Conservation (phyloP, 345 rosid species). For the Lepidium aucheri region DNA sequence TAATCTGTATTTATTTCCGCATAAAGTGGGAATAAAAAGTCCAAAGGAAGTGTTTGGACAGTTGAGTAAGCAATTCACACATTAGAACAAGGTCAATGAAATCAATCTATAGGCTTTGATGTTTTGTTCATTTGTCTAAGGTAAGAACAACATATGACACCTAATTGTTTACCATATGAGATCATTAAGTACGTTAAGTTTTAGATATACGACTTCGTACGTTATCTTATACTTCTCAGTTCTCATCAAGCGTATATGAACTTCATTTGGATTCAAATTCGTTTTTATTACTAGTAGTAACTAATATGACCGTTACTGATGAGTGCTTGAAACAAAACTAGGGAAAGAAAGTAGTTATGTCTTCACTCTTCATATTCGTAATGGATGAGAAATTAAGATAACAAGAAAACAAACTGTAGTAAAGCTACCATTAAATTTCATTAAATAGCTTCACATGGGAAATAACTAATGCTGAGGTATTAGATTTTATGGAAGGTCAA, state of each 20-base stretch:
- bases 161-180: neutral
- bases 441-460: constrained; percentile 27
- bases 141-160: neutral
- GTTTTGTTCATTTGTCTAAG: neutral
- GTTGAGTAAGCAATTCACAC: neutral
- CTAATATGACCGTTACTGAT: neutral
- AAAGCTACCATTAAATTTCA: constrained; percentile 16
- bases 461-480: constrained; percentile 21
- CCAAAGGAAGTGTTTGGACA: neutral
- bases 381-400: neutral
- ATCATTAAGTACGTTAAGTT: neutral
- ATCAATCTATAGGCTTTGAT: neutral
- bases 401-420: neutral
- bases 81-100: constrained; percentile 2
- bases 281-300: neutral
- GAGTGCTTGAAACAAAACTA: neutral
- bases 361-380: neutral
- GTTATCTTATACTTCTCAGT: neutral
- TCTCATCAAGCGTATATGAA: neutral
- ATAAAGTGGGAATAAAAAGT: constrained; percentile 9
- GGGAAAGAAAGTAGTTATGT: neutral
- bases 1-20: neutral
- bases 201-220: neutral
- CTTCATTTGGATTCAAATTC: neutral
- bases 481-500: constrained; percentile 17